These are phyloP conservation scores for Delphinella strobiligena DNA, from an alignment of 2,329 filamentous ascomycete genomes.

Conservation along the genomic window DNA sequence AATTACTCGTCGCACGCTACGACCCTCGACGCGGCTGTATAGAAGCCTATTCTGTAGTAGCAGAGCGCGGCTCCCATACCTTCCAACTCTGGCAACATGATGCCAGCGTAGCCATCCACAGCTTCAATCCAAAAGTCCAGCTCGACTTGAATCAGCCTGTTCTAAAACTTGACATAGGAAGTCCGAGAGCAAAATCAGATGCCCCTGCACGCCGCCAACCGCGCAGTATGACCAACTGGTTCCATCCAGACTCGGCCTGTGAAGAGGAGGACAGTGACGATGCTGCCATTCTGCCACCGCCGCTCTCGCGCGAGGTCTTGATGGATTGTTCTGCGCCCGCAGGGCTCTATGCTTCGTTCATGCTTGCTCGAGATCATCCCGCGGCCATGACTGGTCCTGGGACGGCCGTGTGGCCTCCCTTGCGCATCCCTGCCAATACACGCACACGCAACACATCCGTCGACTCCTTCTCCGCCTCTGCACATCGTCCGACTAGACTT, in stretches of 20 bases:
- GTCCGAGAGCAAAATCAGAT: constrained; percentile 12
- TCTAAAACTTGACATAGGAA: constrained; percentile 27
- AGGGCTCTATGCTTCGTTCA: constrained; percentile 52
- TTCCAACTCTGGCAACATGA: constrained; percentile 56
- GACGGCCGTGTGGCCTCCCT: constrained; percentile 59
- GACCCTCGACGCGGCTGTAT: constrained; percentile 63
- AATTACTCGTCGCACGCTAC: constrained; percentile 65
- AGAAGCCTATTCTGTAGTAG: constrained; percentile 66
- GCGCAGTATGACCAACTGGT: neutral
- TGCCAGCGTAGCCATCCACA: constrained; percentile 54
- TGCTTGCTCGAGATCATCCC: constrained; percentile 47
- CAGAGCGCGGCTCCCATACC: constrained; percentile 43
- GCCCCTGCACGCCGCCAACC: neutral
- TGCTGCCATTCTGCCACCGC: constrained; percentile 10
- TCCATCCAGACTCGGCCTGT: neutral
- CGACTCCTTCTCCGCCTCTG: constrained; percentile 29
- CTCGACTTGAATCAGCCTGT: constrained; percentile 67
- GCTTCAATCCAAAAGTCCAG: constrained; percentile 57
- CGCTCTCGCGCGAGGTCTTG: constrained; percentile 35
- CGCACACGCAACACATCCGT: constrained; percentile 43
- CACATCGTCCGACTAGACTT: constrained; percentile 39
- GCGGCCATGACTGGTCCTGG: constrained; percentile 25
- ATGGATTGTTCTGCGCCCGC: constrained; percentile 32
- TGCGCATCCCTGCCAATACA: constrained; percentile 50
- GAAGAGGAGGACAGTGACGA: constrained; percentile 9